These are phyloP conservation scores for Sporisorium exsertum DNA, from an alignment of 1,284 basidiomycete species.

Conservation along the genomic window DNA sequence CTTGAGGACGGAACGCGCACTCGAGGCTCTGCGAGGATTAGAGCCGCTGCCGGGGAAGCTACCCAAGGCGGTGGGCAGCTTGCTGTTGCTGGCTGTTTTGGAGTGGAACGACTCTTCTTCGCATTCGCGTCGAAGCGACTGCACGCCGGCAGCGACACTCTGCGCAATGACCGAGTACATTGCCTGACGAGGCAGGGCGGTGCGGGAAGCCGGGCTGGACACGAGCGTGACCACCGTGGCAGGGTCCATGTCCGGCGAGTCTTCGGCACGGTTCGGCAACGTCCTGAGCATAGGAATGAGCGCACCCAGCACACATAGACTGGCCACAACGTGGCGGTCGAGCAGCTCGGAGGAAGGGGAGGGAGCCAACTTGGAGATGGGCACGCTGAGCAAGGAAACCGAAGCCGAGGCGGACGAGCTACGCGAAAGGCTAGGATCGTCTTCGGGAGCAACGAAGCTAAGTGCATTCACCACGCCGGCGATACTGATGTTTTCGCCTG, in stretches of 20 bases:
- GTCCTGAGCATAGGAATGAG: conserved; percentile 49
- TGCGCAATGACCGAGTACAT: conserved; percentile 55
- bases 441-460: conserved; percentile 52
- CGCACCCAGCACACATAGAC: conserved; percentile 52
- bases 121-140: conserved; percentile 54
- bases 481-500: conserved; percentile 60
- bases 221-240: conserved; percentile 51
- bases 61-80: conserved; percentile 13
- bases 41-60: conserved; percentile 10
- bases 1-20: conserved; percentile 23
- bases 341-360: conserved; percentile 45
- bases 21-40: conserved; percentile 22
- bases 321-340: conserved; percentile 54
- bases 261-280: conserved; percentile 41
- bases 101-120: conserved; percentile 52
- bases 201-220: conserved; percentile 47
- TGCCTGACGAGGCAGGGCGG: conserved; percentile 49
- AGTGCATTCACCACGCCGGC: conserved; percentile 63
- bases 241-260: conserved; percentile 18
- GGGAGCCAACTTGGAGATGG: conserved; percentile 39
- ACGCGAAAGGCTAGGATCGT: conserved; percentile 27
- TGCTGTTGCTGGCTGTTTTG: conserved; percentile 47
- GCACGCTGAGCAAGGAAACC: conserved; percentile 19
- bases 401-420: conserved; percentile 33
- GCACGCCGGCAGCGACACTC: conserved; percentile 51